Evolutionary conservation across 306 rosid species (phyloP), one percentile per base, ranked within the genome.

Genomic region (Glycyrrhiza uralensis): DNA sequence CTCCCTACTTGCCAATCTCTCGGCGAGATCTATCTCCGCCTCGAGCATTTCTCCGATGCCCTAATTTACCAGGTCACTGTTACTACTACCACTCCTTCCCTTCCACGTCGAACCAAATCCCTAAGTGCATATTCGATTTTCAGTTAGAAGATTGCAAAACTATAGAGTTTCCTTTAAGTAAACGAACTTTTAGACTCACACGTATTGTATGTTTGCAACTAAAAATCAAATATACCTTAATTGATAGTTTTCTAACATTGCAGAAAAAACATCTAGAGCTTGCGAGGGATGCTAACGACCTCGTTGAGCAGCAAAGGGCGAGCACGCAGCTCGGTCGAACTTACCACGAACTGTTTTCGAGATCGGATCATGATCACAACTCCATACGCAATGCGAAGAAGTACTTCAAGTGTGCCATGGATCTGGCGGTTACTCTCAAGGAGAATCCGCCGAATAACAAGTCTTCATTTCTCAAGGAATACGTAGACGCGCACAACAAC

Each of bases 321-420:
- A 86, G 78, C 70, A 94, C 96, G 2, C 98, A 94, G 73, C 88
- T 94, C 6, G 98, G 98, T 50, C 97, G 96, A 65, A 91, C 98
- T 42, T 91, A 91, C 69, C 76, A 83, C 32, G 97, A 89, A 8
- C 39, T 89, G 64, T 85, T 83, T 72, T 36, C 82, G 61, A 82
- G 56, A 71, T 86, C 88, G 0, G 83, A 87, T 0, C 84, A 89
- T 19, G 95, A 94, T 14, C 95, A 91, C 38, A 55, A 51, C 58
- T 89, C 90, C 0, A 70, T 85, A 36, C 81, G 83, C 36, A 94
- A 85, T 70, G 96, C 96, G 28, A 91, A 82, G 85, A 91, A 91
- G 81, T 89, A 91, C 79, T 91, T 89, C 60, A 86, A 84, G 75
- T 69, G 47, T 41, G 85, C 97, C 3, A 85, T 91, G 98, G 86